Conservation (phyloP, 768 basidiomycete species). For the Leccinellum rugosiceps region DNA sequence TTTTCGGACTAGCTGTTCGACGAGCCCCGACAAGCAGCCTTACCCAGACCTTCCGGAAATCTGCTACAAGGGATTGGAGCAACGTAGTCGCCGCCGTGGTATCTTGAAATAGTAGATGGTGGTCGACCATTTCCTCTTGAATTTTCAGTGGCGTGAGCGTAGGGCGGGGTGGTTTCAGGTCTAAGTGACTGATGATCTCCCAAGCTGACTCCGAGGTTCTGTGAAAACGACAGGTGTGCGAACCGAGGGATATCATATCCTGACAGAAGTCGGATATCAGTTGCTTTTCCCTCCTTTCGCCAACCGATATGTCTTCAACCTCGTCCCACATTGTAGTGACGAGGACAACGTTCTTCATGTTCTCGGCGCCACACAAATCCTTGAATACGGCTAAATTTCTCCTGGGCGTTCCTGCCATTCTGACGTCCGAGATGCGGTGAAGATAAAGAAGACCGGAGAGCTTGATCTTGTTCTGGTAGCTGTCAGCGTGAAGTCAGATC, state of each 20-base stretch:
- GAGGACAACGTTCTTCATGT: conserved; percentile 14
- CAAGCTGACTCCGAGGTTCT: conserved; percentile 13
- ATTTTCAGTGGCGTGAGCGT: conserved; percentile 7
- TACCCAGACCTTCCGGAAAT: conserved; percentile 7
- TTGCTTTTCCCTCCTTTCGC: conserved; percentile 9
- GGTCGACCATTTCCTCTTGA: conserved; percentile 19
- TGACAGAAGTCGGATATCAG: conserved; percentile 13
- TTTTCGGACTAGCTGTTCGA: background rate
- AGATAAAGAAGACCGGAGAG: conserved; percentile 13
- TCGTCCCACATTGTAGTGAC: conserved; percentile 23
- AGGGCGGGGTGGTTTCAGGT: background rate
- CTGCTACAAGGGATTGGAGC: background rate
- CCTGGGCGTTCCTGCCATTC: conserved; percentile 9
- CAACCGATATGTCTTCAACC: background rate
- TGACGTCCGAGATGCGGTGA: conserved; percentile 13
- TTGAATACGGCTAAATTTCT: conserved; percentile 9
- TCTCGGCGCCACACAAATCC: conserved; percentile 8
- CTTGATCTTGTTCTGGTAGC: conserved; percentile 9
- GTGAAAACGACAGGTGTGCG: conserved; percentile 8
- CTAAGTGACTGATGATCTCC: conserved; percentile 5
- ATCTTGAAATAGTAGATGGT: conserved; percentile 1
- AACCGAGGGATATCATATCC: conserved; percentile 12
- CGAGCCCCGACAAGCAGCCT: conserved; percentile 2
- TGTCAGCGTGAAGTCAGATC: background rate
- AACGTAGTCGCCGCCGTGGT: conserved; percentile 18